Conservation (phyloP, 2,329 filamentous ascomycete genomes). For the Aspergillus fijiensis region DNA sequence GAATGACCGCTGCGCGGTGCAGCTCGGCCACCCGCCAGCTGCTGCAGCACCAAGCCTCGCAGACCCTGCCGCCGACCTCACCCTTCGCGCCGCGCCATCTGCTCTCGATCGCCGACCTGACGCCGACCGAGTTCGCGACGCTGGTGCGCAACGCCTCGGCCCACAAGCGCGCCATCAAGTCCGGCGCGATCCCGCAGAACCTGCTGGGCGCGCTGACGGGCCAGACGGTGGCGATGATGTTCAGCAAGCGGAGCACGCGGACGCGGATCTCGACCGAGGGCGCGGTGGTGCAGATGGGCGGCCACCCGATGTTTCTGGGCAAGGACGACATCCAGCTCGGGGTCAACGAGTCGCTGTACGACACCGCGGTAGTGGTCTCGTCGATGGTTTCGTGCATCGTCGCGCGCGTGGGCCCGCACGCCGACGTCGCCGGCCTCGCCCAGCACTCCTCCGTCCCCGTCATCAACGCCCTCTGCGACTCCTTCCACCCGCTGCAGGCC, state of each 20-base stretch:
- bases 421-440: constrained; percentile 70
- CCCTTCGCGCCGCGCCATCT: constrained; percentile 75
- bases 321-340: constrained; percentile 96
- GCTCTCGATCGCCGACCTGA: constrained; percentile 85
- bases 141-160: constrained; percentile 78
- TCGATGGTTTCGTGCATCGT: constrained; percentile 86
- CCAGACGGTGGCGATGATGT: constrained; percentile 89
- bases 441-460: constrained; percentile 74
- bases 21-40: constrained; percentile 14
- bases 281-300: constrained; percentile 82
- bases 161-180: constrained; percentile 76
- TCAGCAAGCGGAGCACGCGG: constrained; percentile 91
- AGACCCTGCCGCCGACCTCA: constrained; percentile 48
- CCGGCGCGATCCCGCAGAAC: constrained; percentile 58
- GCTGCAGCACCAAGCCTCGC: constrained; percentile 36
- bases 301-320: constrained; percentile 93
- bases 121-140: constrained; percentile 72
- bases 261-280: constrained; percentile 93
- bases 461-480: constrained; percentile 84
- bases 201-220: constrained; percentile 66
- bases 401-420: constrained; percentile 73
- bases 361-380: constrained; percentile 90
- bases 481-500: constrained; percentile 90
- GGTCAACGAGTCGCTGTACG: constrained; percentile 89
- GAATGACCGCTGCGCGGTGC: constrained; percentile 28